Evolutionary conservation across 1,284 basidiomycete genomes (phyloP).

Genomic region (Caloboletus firmus): DNA sequence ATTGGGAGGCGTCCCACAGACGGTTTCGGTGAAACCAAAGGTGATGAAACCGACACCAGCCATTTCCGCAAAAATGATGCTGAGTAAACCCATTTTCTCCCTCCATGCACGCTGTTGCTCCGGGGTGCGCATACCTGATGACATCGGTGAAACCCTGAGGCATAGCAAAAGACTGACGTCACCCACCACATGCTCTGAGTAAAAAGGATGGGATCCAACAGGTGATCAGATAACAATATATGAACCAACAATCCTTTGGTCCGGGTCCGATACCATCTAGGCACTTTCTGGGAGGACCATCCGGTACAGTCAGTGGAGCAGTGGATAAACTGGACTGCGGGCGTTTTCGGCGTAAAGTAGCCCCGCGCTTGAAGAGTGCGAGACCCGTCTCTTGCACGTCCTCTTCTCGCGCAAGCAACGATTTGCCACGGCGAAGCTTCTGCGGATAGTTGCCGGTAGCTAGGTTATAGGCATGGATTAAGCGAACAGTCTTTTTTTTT

Average conservation of each 20-base stretch:
- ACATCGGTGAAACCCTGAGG: conserved; percentile 7
- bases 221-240: conserved; percentile 90
- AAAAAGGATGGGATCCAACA: conserved; percentile 78
- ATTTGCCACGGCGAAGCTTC: conserved; percentile 79
- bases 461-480: conserved; percentile 30
- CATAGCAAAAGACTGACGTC: not conserved
- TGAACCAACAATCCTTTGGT: conserved; percentile 93
- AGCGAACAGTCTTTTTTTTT: conserved; percentile 5
- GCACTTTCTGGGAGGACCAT: conserved; percentile 54
- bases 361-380: conserved; percentile 80
- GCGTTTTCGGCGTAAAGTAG: conserved; percentile 72
- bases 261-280: conserved; percentile 76
- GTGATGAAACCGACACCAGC: conserved; percentile 95
- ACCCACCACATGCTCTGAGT: conserved; percentile 66
- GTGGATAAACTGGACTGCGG: conserved; percentile 44
- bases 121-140: conserved; percentile 80
- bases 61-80: conserved; percentile 83
- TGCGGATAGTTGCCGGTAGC: conserved; percentile 85
- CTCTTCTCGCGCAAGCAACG: conserved; percentile 83
- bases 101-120: conserved; percentile 97
- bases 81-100: conserved; percentile 95
- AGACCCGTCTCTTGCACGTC: conserved; percentile 87
- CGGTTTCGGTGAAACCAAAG: conserved; percentile 96
- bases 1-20: conserved; percentile 84
- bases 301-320: conserved; percentile 38